A percentile compares a stretch with the other conserved stretches of the same genome.
Evolutionary conservation across 768 basidiomycete species (phyloP).

Genomic region (Lactarius hengduanensis): DNA sequence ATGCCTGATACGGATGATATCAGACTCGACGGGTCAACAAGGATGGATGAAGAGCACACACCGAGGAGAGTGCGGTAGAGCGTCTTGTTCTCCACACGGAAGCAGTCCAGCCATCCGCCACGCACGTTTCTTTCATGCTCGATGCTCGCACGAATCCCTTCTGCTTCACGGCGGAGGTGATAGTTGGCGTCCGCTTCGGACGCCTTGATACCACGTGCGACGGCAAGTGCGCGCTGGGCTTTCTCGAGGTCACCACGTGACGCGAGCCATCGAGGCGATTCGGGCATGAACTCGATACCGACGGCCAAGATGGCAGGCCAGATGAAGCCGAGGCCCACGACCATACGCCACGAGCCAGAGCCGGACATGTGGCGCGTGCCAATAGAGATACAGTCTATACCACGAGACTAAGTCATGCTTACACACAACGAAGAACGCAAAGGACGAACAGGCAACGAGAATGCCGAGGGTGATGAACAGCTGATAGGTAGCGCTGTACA

Average conservation of each 20-base stretch:
- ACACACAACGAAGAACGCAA: not conserved
- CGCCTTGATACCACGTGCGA: slow-evolving; percentile 47
- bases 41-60: slow-evolving; percentile 25
- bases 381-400: slow-evolving; percentile 60
- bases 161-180: slow-evolving; percentile 46
- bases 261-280: slow-evolving; percentile 50
- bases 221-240: slow-evolving; percentile 48
- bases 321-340: slow-evolving; percentile 59
- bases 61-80: slow-evolving; percentile 62
- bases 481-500: slow-evolving; percentile 48
- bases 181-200: slow-evolving; percentile 41
- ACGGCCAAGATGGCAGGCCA: slow-evolving; percentile 62
- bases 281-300: slow-evolving; percentile 71
- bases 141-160: slow-evolving; percentile 54
- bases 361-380: slow-evolving; percentile 53
- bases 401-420: not conserved
- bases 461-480: slow-evolving; percentile 72
- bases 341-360: slow-evolving; percentile 58
- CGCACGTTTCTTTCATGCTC: slow-evolving; percentile 47
- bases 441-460: slow-evolving; percentile 54
- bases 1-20: slow-evolving; percentile 40
- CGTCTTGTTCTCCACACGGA: slow-evolving; percentile 52
- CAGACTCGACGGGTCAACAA: slow-evolving; percentile 1
- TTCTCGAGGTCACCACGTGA: slow-evolving; percentile 46
- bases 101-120: slow-evolving; percentile 69